Percentiles rank a stretch among this genome's conserved stretches.
These are phyloP conservation scores for Alternaria ethzedia DNA, from an alignment of 2,329 filamentous ascomycete genomes.

Conservation along the genomic window DNA sequence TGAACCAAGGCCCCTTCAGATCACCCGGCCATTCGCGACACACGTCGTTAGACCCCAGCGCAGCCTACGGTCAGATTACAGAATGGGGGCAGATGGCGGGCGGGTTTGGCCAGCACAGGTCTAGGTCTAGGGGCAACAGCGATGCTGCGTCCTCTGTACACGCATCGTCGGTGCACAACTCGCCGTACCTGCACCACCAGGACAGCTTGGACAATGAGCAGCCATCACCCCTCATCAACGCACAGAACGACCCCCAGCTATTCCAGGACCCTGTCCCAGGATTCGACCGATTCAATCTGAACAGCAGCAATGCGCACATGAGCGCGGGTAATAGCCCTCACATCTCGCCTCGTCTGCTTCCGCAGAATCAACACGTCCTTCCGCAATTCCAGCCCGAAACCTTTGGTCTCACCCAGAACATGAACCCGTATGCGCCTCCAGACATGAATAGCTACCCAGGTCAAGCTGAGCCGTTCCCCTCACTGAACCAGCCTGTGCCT, in stretches of 20 bases:
- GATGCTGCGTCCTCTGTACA: conserved; percentile 82
- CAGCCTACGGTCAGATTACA: conserved; percentile 62
- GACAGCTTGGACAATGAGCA: conserved; percentile 81
- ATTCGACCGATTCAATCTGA: conserved; percentile 79
- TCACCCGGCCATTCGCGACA: conserved; percentile 65
- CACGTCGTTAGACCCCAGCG: conserved; percentile 66
- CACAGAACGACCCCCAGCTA: conserved; percentile 72
- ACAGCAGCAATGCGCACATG: conserved; percentile 50
- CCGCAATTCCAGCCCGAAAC: conserved; percentile 56
- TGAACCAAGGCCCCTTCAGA: conserved; percentile 60
- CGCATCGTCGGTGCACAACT: conserved; percentile 76
- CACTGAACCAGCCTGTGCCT: conserved; percentile 56
- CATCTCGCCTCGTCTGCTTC: conserved; percentile 67
- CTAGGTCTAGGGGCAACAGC: conserved; percentile 70
- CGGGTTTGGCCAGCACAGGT: conserved; percentile 77
- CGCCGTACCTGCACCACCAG: conserved; percentile 78
- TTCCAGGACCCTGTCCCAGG: conserved; percentile 76
- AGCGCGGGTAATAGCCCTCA: conserved; percentile 77
- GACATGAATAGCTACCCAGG: conserved; percentile 60
- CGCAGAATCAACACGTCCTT: conserved; percentile 71
- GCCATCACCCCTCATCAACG: conserved; percentile 79
- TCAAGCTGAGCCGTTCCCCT: conserved; percentile 56
- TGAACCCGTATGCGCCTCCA: conserved; percentile 56
- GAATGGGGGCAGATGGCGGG: conserved; percentile 66
- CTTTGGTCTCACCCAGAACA: conserved; percentile 55